Evolutionary conservation across 768 basidiomycete genomes (phyloP), one percentile per base, ranked within the genome.

Genomic region (Hortiboletus campestris): DNA sequence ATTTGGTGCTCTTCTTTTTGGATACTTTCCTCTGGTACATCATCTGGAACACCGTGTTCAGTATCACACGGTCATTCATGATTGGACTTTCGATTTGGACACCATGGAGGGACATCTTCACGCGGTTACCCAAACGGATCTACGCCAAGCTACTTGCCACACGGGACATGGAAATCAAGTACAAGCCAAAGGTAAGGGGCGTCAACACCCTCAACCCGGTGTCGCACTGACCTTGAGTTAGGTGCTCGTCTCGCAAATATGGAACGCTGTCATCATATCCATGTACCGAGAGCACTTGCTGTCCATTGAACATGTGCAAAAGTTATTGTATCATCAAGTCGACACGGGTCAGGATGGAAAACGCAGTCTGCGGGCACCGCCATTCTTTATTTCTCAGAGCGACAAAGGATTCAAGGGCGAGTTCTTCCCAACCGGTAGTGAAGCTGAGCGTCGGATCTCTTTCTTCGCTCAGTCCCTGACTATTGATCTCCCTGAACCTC

Each of bases 11-110:
- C 43, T 99, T 92, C 83, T 99, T 98, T 84, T 80, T 99, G 73
- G 97, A 99, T 76, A 99, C 97, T 8, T 99, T 98, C 88, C 76
- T 99, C 31, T 99, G 97, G 97, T 99, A 95, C 69, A 95, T 98
- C 76, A 98, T 98, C 69, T 98, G 96, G 96, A 98, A 98, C 73
- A 95, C 94, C 11, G 90, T 94, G 53, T 90, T 91, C 76, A 89
- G 87, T 67, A 91, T 95, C 64, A 88, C 78, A 22, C 82, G 95
- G 51, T 90, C 87, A 17, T 99, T 99, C 74, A 78, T 84, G 22
- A 81, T 98, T 48, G 97, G 96, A 8, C 80, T 99, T 47, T 94
- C 91, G 31, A 96, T 99, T 58, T 98, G 97, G 97, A 98, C 97
- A 5, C 97, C 97, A 2, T 99, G 96, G 97, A 88, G 86, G 74